Evolutionary conservation across 2,329 filamentous ascomycete genomes (phyloP), one percentile per base, ranked within the genome.

Genomic region (Bimuria novae-zelandiae): DNA sequence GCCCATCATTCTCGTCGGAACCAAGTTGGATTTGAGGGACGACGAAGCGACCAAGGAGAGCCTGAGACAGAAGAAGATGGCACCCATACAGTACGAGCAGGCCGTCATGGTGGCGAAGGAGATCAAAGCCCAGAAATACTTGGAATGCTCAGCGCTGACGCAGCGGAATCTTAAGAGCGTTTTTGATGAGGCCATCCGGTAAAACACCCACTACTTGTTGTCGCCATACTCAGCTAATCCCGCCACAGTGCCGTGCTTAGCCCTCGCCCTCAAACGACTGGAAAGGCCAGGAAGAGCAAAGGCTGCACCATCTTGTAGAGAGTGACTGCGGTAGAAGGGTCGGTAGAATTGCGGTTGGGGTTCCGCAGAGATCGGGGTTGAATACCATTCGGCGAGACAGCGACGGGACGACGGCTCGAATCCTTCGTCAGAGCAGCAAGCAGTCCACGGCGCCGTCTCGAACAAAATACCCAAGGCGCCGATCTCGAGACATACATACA

Each of bases 171-270:
- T 99, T 66, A 99, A 99, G 87, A 96, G 91, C 69, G 94, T 99
- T 43, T 99, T 99, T 72, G 94, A 99, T 72, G 93, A 97, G 78
- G 94, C 94, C 29, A 99, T 99, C 72, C 88, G 94, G 94, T 97
- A 79, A 66, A 88, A 78, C 33, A 7, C 42, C 7, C 21, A 25
- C 10, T 17, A 39, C n/a, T 8, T 11, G 14, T 5, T 25, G 2
- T 17, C 36, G 49, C 33, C 10, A 6, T 5, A 25, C 39, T 3
- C 46, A 36, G 51, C 62, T 71, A 57, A 71, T 56, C 44, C 42
- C 32, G 42, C 16, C 36, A 8, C 55, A 76, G 74, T 47, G 73
- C 73, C 47, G 74, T 76, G 19, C 71, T 76, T 40, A 76, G 72
- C 59, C 74, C 74, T 27, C 72, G 74, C 49, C 71, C 74, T 21